phyloP scores from a whole-genome alignment of 805 yeast genomes.

The Myxozyma melibiosi region DNA sequence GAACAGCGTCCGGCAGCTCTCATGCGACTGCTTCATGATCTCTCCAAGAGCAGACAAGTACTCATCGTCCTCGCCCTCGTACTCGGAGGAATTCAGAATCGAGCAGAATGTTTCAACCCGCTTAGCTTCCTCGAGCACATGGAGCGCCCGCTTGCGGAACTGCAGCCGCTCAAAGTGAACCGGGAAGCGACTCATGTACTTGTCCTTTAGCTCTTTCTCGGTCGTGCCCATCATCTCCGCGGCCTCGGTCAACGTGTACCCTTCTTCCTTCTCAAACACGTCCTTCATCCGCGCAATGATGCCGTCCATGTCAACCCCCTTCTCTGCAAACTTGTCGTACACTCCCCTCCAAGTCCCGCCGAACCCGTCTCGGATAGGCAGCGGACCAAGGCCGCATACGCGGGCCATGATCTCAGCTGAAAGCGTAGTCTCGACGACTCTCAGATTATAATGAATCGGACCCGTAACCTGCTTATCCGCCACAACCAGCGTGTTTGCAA shows the following conservation, averaged over 20 bases:
- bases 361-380: slow-evolving; percentile 40
- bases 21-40: slow-evolving; percentile 63
- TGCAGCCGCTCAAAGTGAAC: slow-evolving; percentile 60
- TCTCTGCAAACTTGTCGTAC: slow-evolving; percentile 52
- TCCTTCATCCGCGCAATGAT: slow-evolving; percentile 49
- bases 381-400: slow-evolving; percentile 53
- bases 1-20: slow-evolving; percentile 51
- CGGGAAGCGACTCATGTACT: slow-evolving; percentile 55
- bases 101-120: slow-evolving; percentile 57
- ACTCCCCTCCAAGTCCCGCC: slow-evolving; percentile 69
- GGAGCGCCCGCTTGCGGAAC: slow-evolving; percentile 60
- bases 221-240: slow-evolving; percentile 49
- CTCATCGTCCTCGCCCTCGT: slow-evolving; percentile 13
- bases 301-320: slow-evolving; percentile 51
- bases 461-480: slow-evolving; percentile 72
- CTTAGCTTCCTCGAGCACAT: slow-evolving; percentile 63
- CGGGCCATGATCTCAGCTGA: slow-evolving; percentile 63
- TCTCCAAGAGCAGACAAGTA: slow-evolving; percentile 53
- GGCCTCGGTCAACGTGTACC: slow-evolving; percentile 55
- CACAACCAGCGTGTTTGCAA: slow-evolving; percentile 63
- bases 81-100: slow-evolving; percentile 42
- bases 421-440: slow-evolving; percentile 72
- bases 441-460: slow-evolving; percentile 65
- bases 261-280: slow-evolving; percentile 47
- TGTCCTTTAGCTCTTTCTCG: slow-evolving; percentile 48